These are phyloP conservation scores for Nepenthes alata DNA, from an alignment of 179 eudicot genomes.

Conservation along the genomic window DNA sequence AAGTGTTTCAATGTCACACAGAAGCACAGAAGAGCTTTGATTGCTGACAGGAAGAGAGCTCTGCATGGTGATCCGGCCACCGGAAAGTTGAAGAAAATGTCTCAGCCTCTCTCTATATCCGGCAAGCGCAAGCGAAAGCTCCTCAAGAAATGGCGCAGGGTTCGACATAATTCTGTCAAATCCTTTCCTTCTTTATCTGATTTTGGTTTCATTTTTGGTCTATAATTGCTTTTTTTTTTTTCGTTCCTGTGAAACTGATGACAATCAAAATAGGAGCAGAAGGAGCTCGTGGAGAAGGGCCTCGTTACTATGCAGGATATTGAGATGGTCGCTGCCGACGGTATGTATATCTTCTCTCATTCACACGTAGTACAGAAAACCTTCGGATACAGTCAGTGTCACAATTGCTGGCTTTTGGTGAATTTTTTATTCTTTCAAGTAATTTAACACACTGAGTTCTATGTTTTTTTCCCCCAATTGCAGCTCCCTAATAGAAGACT, in stretches of 20 bases:
- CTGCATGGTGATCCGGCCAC: conserved; percentile 55
- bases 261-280: conserved; percentile 50
- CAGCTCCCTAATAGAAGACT: not conserved
- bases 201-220: not conserved
- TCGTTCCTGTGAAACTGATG: not conserved
- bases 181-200: not conserved
- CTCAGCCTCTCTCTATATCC: conserved; percentile 49
- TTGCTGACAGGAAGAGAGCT: conserved; percentile 44
- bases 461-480: not conserved
- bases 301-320: conserved; percentile 66
- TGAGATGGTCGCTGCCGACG: conserved; percentile 72
- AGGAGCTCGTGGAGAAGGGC: conserved; percentile 67
- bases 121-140: conserved; percentile 91
- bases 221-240: not conserved
- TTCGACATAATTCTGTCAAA: conserved; percentile 5
- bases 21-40: conserved; percentile 53
- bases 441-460: too few relatives aligned
- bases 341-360: conserved; percentile 8
- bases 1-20: conserved; percentile 64
- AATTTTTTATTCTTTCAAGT: not conserved
- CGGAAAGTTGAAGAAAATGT: conserved; percentile 45
- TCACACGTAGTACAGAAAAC: not conserved
- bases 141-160: conserved; percentile 90
- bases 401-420: conserved; percentile 1
- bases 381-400: not conserved